These are phyloP conservation scores for Pythium guiyangense DNA, from an alignment of 352 stramenopile genomes.

Conservation along the genomic window DNA sequence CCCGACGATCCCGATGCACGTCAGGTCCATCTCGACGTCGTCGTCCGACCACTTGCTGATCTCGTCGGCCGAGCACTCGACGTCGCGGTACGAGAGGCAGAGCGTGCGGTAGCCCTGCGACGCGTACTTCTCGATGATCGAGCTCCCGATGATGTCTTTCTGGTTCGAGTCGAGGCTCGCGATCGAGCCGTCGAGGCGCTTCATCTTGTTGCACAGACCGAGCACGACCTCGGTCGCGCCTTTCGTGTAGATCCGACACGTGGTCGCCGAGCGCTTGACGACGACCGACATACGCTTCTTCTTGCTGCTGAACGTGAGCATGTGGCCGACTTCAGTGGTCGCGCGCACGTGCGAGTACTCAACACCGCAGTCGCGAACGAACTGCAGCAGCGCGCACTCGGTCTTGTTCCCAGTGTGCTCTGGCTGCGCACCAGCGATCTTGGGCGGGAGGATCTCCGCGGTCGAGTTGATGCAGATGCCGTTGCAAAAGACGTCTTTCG, in stretches of 20 bases:
- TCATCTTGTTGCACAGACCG: constrained; percentile 62
- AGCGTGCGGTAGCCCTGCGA: constrained; percentile 81
- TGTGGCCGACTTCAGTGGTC: constrained; percentile 54
- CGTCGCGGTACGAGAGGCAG: constrained; percentile 82
- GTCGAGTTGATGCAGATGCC: constrained; percentile 73
- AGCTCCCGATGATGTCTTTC: constrained; percentile 58
- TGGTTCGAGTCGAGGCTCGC: constrained; percentile 39
- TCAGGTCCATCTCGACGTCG: constrained; percentile 86
- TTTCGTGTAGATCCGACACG: constrained; percentile 73
- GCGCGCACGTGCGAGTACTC: constrained; percentile 51
- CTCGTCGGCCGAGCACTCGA: constrained; percentile 52
- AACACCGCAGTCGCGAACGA: constrained; percentile 63
- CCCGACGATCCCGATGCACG: constrained; percentile 86
- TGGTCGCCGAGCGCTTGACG: constrained; percentile 34
- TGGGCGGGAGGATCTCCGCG: constrained; percentile 58
- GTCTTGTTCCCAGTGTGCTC: constrained; percentile 85
- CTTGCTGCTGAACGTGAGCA: constrained; percentile 81
- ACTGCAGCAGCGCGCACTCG: constrained; percentile 70
- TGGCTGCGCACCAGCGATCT: constrained; percentile 38
- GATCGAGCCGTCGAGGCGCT: constrained; percentile 57
- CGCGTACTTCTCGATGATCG: constrained; percentile 77
- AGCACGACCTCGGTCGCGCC: constrained; percentile 73
- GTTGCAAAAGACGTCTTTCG: constrained; percentile 64
- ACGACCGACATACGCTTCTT: constrained; percentile 85
- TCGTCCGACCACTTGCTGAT: constrained; percentile 70